A percentile compares a stretch with the other conserved stretches of the same genome.
Conservation (phyloP, 768 basidiomycete genomes). For the Gloeopeniophorella convolvens region DNA sequence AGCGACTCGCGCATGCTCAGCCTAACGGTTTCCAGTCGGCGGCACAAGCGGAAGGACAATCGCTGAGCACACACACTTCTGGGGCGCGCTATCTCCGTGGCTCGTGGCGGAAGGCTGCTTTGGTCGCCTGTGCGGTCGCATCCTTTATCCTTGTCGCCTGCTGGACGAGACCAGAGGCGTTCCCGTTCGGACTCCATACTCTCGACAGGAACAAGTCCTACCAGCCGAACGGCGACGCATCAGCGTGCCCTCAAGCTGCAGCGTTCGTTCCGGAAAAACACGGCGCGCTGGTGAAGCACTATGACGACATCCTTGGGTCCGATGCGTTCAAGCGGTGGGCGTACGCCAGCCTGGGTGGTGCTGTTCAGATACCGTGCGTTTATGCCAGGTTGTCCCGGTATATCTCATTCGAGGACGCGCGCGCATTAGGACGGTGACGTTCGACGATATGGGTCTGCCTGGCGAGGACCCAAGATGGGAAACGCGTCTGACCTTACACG, state of each 20-base stretch:
- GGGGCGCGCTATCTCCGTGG: too few species aligned
- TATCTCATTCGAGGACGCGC: background rate
- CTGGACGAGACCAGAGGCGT: too few species aligned
- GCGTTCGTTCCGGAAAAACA: constrained; percentile 19
- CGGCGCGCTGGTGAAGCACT: constrained; percentile 19
- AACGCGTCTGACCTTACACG: constrained; percentile 29
- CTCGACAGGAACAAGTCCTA: too few species aligned
- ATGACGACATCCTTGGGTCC: constrained; percentile 25
- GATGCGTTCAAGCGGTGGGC: constrained; percentile 27
- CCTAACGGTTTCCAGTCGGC: too few species aligned
- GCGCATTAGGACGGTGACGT: constrained; percentile 24
- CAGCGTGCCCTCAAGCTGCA: constrained; percentile 28
- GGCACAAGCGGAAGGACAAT: too few species aligned
- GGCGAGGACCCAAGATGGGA: constrained; percentile 32
- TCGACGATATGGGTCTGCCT: constrained; percentile 25
- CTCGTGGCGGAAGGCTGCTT: too few species aligned
- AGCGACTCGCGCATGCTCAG: too few species aligned
- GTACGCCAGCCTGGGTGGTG: constrained; percentile 31
- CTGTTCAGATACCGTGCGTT: constrained; percentile 30
- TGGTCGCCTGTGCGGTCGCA: too few species aligned
- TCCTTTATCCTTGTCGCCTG: too few species aligned
- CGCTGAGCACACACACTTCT: too few species aligned
- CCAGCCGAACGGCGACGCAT: too few species aligned
- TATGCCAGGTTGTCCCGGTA: background rate
- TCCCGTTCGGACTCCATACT: too few species aligned